Base-by-base conservation (phyloP, 805 yeast genomes). In the Candida corydali region DNA sequence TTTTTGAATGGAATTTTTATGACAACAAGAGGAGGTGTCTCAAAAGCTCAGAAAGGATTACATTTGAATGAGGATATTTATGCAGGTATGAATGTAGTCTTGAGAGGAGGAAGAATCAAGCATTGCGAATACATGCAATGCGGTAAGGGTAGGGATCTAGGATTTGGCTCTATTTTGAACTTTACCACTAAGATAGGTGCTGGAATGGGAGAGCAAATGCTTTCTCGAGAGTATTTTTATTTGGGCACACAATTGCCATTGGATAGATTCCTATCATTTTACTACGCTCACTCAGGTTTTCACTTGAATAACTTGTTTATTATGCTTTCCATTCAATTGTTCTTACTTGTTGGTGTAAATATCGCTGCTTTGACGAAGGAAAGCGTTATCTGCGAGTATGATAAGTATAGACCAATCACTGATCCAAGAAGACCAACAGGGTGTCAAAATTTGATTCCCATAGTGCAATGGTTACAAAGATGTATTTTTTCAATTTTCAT, bases 141-240 rank as follows among this genome's bases (percentile, higher is more conserved):
- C 76, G 94, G 94, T 65, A 84, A 84, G 63, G 94, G 94, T 58
- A 73, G 94, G 71, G 94, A 84, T 73, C 71, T 84, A 52, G 94
- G 94, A 56, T 84, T 84, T 61, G 88, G 88, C 41, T 82, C 93
- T 4, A 83, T 84, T 64, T 70, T 83, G 71, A 84, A 84, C 63
- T 84, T 84, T 73, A 83, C 88, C 16, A 83, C 89, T 28, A 84
- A 84, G 64, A 83, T 84, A 73, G 94, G 94, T 63, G 89, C 93
- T 48, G 94, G 94, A 64, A 84, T 84, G 94, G 93, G 93, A 60
- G 94, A 84, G 63, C 94, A 84, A 60, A 81, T 84, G 80, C 66
- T 84, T 42, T 82, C 89, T 18, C 74, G 94, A 65, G 94, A 84
- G 59, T 84, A 84, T 58, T 84, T 80, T 62, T 82, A 83, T 60